Evolutionary conservation across 2,329 filamentous ascomycete species (phyloP).

Genomic region (Pyrenochaeta sp.): DNA sequence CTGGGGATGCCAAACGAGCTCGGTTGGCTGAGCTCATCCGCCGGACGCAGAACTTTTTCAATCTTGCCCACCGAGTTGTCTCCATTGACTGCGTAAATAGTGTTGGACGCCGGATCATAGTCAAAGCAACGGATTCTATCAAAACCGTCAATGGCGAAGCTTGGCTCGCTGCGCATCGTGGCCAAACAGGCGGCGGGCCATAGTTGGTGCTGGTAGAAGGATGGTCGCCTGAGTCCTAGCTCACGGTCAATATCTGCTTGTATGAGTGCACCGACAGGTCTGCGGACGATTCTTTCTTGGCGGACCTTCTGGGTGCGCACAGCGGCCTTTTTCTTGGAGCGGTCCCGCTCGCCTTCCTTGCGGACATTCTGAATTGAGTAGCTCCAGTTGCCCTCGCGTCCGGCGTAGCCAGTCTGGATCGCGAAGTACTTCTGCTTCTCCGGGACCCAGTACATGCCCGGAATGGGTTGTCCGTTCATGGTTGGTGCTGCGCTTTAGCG

Average conservation of each 20-base stretch:
- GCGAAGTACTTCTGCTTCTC: constrained; percentile 61
- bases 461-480: constrained; percentile 54
- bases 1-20: constrained; percentile 6
- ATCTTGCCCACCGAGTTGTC: constrained; percentile 33
- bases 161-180: constrained; percentile 12
- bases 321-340: constrained; percentile 11
- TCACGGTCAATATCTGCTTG: constrained; percentile 35
- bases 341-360: constrained; percentile 42
- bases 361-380: constrained; percentile 53
- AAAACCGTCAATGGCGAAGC: constrained; percentile 14
- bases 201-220: constrained; percentile 23
- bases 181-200: constrained; percentile 40
- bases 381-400: constrained; percentile 42
- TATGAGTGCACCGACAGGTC: constrained; percentile 21
- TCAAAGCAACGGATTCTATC: constrained; percentile 34
- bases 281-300: constrained; percentile 34
- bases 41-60: constrained; percentile 27
- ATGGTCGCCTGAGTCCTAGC: constrained; percentile 27
- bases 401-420: constrained; percentile 49
- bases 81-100: constrained; percentile 32
- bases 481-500: too few relatives aligned
- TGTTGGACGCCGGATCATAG: constrained; percentile 29
- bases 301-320: constrained; percentile 17
- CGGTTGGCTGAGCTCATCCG: constrained; percentile 8
- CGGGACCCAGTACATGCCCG: constrained; percentile 58